These are phyloP conservation scores for Neofusicoccum cordaticola DNA, from an alignment of 2,329 filamentous ascomycete genomes.

Conservation along the genomic window DNA sequence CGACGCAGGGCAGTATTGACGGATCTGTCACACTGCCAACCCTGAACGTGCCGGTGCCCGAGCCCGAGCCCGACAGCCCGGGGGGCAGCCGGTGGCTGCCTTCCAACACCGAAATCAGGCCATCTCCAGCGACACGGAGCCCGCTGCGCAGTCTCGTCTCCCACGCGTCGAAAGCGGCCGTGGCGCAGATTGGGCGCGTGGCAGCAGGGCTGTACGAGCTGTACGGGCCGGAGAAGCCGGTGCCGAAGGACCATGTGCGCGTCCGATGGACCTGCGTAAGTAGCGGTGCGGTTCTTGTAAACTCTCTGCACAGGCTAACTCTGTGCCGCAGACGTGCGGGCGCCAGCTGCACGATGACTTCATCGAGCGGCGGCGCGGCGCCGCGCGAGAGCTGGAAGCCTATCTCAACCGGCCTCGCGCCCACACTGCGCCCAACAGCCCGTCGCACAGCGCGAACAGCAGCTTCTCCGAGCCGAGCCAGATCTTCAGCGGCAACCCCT, in stretches of 20 bases:
- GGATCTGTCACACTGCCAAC: conserved; percentile 12
- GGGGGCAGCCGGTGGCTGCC: conserved; percentile 1
- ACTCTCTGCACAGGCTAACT: background rate
- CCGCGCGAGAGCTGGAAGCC: conserved; percentile 37
- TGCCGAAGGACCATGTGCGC: conserved; percentile 30
- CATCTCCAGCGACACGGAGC: background rate
- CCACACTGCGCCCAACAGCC: conserved; percentile 24
- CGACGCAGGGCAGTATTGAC: background rate
- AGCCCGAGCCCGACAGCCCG: conserved; percentile 1
- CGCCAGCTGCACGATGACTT: conserved; percentile 39
- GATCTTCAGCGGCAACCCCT: conserved; percentile 27
- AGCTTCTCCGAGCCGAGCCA: conserved; percentile 22
- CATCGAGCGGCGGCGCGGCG: conserved; percentile 35
- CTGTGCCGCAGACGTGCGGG: conserved; percentile 28
- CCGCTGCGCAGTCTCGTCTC: background rate
- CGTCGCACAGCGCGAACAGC: conserved; percentile 25
- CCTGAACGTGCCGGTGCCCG: background rate
- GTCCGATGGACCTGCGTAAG: conserved; percentile 37
- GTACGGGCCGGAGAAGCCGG: conserved; percentile 31
- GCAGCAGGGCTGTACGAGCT: background rate
- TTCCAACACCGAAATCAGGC: conserved; percentile 9
- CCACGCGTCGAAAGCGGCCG: background rate
- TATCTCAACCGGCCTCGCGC: conserved; percentile 35
- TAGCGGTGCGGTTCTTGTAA: background rate
- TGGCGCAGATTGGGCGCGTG: background rate